phyloP scores from a whole-genome alignment of 345 rosid genomes.

The Passiflora organensis region DNA sequence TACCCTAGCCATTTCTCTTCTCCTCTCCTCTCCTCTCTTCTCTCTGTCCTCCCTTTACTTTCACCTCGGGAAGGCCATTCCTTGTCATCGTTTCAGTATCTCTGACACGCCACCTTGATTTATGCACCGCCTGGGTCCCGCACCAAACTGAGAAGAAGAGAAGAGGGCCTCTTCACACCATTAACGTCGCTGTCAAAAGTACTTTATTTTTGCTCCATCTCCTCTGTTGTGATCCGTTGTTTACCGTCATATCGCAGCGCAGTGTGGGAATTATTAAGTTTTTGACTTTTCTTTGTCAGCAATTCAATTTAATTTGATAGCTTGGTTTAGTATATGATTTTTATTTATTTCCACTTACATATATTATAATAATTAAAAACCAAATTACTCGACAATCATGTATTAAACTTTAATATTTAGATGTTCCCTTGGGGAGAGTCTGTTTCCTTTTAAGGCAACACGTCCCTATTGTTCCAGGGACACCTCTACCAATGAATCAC shows the following conservation, averaged over 20 bases:
- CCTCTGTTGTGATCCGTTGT: background rate
- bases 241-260: background rate
- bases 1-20: background rate
- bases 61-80: constrained; percentile 17
- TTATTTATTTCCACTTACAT: too few species aligned
- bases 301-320: background rate
- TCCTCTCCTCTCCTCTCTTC: background rate
- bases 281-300: background rate
- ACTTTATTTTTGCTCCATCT: background rate
- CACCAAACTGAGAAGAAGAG: background rate
- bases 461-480: constrained; percentile 10
- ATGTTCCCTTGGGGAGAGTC: constrained; percentile 16
- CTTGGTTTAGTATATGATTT: background rate
- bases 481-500: constrained; percentile 2
- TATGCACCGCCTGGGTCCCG: background rate
- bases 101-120: background rate
- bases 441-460: constrained; percentile 24
- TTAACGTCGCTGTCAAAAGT: constrained; percentile 17
- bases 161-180: constrained; percentile 11
- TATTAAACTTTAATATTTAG: too few species aligned
- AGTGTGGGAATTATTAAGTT: background rate
- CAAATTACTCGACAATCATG: too few species aligned
- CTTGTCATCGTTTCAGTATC: constrained; percentile 4
- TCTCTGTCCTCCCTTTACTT: background rate
- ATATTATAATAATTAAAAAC: too few species aligned